Conservation (phyloP, 2,329 filamentous ascomycete genomes). For the Sclerotinia minor region DNA sequence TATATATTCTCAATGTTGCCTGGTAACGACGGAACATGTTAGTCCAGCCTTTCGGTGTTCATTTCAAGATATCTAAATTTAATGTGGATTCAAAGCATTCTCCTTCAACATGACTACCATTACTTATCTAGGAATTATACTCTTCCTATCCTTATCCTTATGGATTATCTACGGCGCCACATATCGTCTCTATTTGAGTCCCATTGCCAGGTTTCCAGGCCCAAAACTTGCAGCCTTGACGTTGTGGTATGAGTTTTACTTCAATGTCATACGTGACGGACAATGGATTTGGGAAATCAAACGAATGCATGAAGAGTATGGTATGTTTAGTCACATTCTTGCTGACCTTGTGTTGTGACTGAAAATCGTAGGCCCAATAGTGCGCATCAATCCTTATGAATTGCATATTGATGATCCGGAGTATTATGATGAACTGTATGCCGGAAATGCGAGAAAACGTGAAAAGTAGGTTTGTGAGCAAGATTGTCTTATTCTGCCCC, state of each 20-base stretch:
- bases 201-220: slow-evolving; percentile 41
- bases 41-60: neutral
- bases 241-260: slow-evolving; percentile 43
- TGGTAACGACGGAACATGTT: neutral
- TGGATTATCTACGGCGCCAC: slow-evolving; percentile 25
- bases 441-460: slow-evolving; percentile 27
- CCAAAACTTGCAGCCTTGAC: slow-evolving; percentile 42
- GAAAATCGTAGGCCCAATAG: neutral
- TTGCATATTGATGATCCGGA: slow-evolving; percentile 43
- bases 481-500: neutral
- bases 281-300: slow-evolving; percentile 47
- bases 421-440: slow-evolving; percentile 47
- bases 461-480: slow-evolving; percentile 28
- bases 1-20: neutral
- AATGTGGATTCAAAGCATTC: neutral
- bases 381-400: slow-evolving; percentile 39
- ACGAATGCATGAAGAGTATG: slow-evolving; percentile 47
- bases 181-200: slow-evolving; percentile 42
- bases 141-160: neutral
- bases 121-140: neutral
- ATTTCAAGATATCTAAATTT: neutral
- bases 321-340: slow-evolving; percentile 41
- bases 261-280: slow-evolving; percentile 46
- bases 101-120: neutral
- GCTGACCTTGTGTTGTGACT: neutral